Conservation (phyloP, 2,329 filamentous ascomycete species). For the Penicillium palitans region DNA sequence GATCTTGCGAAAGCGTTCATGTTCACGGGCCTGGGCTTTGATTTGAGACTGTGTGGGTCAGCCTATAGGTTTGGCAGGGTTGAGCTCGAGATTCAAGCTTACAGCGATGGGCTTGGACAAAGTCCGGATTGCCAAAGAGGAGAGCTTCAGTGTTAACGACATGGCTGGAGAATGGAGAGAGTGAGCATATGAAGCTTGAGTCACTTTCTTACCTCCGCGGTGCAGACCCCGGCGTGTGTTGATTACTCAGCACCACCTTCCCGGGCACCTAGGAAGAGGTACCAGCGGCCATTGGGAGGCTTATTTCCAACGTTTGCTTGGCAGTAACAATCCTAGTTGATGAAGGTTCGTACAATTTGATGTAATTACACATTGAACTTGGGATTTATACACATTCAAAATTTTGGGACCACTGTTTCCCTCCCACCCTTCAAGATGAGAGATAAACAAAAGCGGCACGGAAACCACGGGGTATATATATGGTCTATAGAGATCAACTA, state of each 20-base stretch:
- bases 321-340: neutral
- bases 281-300: neutral
- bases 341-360: neutral
- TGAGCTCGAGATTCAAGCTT: constrained; percentile 22
- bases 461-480: neutral
- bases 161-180: constrained; percentile 42
- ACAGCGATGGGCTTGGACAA: constrained; percentile 69
- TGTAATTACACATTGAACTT: no score
- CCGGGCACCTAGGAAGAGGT: neutral
- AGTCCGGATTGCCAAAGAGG: constrained; percentile 64
- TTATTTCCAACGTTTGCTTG: neutral
- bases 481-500: neutral
- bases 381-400: no score
- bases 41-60: constrained; percentile 60
- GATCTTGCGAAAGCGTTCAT: constrained; percentile 63
- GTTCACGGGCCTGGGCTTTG: constrained; percentile 67
- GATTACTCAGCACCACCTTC: neutral
- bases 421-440: no score
- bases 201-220: constrained; percentile 8
- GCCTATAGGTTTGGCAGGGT: constrained; percentile 11
- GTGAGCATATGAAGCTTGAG: constrained; percentile 12
- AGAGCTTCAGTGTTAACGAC: constrained; percentile 67
- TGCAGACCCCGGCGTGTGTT: neutral
- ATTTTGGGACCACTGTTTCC: no score
- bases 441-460: neutral